These are phyloP conservation scores for Cryphonectria parasitica DNA, from an alignment of 2,329 filamentous ascomycete species.

Conservation along the genomic window DNA sequence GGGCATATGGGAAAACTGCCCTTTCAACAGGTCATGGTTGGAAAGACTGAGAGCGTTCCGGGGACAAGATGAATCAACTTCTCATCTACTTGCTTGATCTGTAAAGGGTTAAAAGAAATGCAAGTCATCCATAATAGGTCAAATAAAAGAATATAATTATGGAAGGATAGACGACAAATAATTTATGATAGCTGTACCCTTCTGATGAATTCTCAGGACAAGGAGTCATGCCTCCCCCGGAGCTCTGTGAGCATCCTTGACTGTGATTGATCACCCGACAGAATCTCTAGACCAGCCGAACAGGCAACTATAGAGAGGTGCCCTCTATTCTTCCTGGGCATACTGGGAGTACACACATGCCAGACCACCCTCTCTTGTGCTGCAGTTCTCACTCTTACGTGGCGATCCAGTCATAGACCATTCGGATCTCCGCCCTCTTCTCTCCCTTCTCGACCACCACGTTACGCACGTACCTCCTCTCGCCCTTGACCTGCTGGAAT, in stretches of 20 bases:
- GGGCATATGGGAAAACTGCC: constrained; percentile 7
- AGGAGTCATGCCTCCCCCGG: background rate
- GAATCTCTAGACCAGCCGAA: background rate
- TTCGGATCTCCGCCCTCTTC: constrained; percentile 52
- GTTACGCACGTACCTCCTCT: constrained; percentile 57
- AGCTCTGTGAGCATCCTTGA: background rate
- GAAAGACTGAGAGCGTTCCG: background rate
- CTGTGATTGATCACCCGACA: background rate
- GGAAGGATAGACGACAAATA: background rate
- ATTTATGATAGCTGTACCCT: background rate
- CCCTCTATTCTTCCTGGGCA: background rate
- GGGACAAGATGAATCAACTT: background rate
- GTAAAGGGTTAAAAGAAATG: background rate
- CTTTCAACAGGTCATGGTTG: constrained; percentile 25
- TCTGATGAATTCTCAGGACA: background rate
- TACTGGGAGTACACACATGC: background rate
- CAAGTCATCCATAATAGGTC: background rate
- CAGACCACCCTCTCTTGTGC: background rate
- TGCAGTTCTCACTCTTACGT: constrained; percentile 24
- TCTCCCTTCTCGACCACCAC: constrained; percentile 56
- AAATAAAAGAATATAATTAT: too few relatives aligned
- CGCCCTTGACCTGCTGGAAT: constrained; percentile 57
- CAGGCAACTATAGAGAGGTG: too few relatives aligned
- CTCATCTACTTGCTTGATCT: background rate
- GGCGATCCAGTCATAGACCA: constrained; percentile 59